phyloP scores from a whole-genome alignment of 306 rosid species.

The Geum urbanum region DNA sequence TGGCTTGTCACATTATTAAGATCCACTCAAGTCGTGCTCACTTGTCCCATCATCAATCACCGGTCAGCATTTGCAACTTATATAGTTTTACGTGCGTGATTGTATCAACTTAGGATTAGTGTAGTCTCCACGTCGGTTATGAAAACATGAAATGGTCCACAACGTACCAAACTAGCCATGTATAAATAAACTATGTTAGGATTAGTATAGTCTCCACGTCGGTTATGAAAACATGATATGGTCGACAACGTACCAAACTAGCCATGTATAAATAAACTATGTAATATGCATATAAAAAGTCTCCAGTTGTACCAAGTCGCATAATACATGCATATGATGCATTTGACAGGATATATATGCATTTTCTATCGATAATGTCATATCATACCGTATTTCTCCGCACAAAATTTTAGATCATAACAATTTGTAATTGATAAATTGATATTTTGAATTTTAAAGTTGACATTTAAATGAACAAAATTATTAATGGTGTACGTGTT shows the following conservation, averaged over 20 bases:
- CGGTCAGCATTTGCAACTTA: not conserved
- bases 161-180: not conserved
- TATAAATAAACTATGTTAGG: not conserved
- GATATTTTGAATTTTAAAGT: no score
- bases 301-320: not conserved
- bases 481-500: no score
- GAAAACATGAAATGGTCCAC: not conserved
- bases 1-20: not conserved
- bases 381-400: no score
- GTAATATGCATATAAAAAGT: not conserved
- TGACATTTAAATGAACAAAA: no score
- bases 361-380: not conserved
- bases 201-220: not conserved
- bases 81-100: not conserved
- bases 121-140: not conserved
- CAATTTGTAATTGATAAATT: no score
- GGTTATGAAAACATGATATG: not conserved
- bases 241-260: not conserved
- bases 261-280: not conserved
- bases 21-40: not conserved
- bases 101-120: not conserved
- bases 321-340: not conserved
- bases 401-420: no score
- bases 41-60: not conserved
- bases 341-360: not conserved